These are phyloP conservation scores for Fusarium sp. DNA, from an alignment of 2,329 filamentous ascomycete species.

Conservation along the genomic window DNA sequence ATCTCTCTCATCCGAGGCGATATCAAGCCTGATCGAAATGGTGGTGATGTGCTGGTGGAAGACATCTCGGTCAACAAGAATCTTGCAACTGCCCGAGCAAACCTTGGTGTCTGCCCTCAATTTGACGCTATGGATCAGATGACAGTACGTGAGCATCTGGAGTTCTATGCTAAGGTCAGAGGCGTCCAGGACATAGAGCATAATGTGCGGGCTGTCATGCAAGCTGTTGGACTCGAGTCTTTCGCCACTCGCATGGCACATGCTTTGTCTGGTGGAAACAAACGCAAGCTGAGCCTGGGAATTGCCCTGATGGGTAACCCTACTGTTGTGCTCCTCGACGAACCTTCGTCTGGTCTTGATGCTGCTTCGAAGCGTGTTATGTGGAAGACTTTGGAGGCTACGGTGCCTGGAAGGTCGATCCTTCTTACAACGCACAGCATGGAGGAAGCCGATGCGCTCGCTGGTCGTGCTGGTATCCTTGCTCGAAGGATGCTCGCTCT, in stretches of 20 bases:
- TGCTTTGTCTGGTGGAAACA: slow-evolving; percentile 89
- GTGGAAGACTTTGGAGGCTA: slow-evolving; percentile 85
- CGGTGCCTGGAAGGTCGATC: slow-evolving; percentile 82
- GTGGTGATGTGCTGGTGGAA: slow-evolving; percentile 87
- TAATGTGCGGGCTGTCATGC: slow-evolving; percentile 83
- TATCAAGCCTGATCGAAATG: slow-evolving; percentile 75
- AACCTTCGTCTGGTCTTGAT: slow-evolving; percentile 90
- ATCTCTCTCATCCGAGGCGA: slow-evolving; percentile 94
- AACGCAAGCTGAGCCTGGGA: slow-evolving; percentile 88
- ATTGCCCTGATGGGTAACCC: slow-evolving; percentile 96
- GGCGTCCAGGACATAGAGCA: slow-evolving; percentile 80
- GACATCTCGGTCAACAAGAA: slow-evolving; percentile 79
- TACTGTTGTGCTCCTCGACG: slow-evolving; percentile 86
- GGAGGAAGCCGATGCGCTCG: slow-evolving; percentile 94
- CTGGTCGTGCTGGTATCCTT: slow-evolving; percentile 86
- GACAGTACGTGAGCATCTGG: slow-evolving; percentile 88
- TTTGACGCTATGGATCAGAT: slow-evolving; percentile 90
- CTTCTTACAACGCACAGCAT: slow-evolving; percentile 93
- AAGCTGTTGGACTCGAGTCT: slow-evolving; percentile 79
- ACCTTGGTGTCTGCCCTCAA: slow-evolving; percentile 92
- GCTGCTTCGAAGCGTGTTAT: slow-evolving; percentile 91
- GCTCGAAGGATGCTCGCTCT: slow-evolving; percentile 87
- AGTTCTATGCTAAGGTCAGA: slow-evolving; percentile 87
- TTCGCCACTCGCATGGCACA: slow-evolving; percentile 82
- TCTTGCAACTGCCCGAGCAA: slow-evolving; percentile 77